phyloP scores from a whole-genome alignment of 306 rosid species.

The Biancaea sappan region DNA sequence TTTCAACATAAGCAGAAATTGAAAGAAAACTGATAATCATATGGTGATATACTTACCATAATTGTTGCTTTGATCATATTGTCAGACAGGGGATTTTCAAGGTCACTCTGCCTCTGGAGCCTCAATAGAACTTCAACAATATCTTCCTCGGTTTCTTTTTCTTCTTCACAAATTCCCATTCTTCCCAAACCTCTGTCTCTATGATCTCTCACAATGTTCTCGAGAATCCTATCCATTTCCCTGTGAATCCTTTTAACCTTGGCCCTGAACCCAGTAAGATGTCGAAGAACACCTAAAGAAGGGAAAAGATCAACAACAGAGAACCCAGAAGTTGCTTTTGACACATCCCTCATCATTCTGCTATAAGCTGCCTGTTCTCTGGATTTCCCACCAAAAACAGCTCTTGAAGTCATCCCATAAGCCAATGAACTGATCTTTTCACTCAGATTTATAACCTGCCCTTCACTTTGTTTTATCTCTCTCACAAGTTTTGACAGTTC shows the following conservation, averaged over 20 bases:
- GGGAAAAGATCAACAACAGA: conserved; percentile 39
- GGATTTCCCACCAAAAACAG: conserved; percentile 33
- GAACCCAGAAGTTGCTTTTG: conserved; percentile 20
- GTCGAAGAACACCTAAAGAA: conserved; percentile 31
- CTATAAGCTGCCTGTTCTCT: conserved; percentile 38
- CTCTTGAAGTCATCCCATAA: conserved; percentile 30
- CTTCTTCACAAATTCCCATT: neutral
- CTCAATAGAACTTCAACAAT: conserved; percentile 38
- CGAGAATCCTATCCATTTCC: conserved; percentile 41
- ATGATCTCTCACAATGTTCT: conserved; percentile 34
- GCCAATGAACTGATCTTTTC: conserved; percentile 13
- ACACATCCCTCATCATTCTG: conserved; percentile 11
- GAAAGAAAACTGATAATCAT: too few species aligned
- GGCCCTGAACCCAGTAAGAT: conserved; percentile 31
- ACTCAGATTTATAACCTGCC: conserved; percentile 29
- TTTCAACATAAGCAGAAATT: too few species aligned
- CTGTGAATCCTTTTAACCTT: conserved; percentile 29
- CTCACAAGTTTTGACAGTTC: conserved; percentile 32
- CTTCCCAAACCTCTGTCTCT: neutral
- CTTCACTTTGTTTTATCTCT: conserved; percentile 31
- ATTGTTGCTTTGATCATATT: conserved; percentile 34
- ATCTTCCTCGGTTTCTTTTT: conserved; percentile 26
- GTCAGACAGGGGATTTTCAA: conserved; percentile 37
- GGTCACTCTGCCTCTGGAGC: conserved; percentile 31
- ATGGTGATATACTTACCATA: conserved; percentile 11